Evolutionary conservation across 2,329 filamentous ascomycete genomes (phyloP).

Genomic region (Phyllosticta citriasiana): DNA sequence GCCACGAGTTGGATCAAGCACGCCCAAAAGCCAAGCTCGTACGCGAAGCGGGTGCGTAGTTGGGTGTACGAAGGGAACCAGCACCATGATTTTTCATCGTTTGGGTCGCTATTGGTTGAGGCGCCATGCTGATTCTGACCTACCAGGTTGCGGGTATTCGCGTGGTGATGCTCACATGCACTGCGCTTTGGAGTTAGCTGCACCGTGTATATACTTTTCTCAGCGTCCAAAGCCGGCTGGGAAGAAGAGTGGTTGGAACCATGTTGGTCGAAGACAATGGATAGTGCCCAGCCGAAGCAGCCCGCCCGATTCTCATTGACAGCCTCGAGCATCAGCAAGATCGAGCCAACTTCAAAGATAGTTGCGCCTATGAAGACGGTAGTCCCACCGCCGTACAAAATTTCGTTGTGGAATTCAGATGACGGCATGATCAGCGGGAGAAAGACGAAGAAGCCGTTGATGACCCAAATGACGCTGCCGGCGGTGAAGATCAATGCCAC

Average conservation of each 20-base stretch:
- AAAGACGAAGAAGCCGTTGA: conserved; percentile 55
- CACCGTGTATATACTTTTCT: background rate
- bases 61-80: conserved; percentile 53
- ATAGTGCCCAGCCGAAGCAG: conserved; percentile 61
- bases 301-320: conserved; percentile 56
- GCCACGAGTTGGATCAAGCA: conserved; percentile 47
- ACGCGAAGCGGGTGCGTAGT: conserved; percentile 49
- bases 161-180: conserved; percentile 28
- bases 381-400: conserved; percentile 46
- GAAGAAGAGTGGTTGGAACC: conserved; percentile 23
- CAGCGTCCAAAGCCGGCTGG: conserved; percentile 12
- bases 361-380: conserved; percentile 58
- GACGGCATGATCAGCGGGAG: conserved; percentile 46
- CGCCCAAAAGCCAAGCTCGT: conserved; percentile 54
- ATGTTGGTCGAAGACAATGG: conserved; percentile 28
- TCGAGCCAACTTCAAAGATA: conserved; percentile 54
- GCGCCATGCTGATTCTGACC: conserved; percentile 12
- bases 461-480: conserved; percentile 35
- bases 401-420: conserved; percentile 46
- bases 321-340: conserved; percentile 56
- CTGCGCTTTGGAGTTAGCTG: background rate
- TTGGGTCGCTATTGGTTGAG: background rate
- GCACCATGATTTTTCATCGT: conserved; percentile 32
- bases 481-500: conserved; percentile 45
- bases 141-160: conserved; percentile 23